Conservation (phyloP, 768 basidiomycete genomes). For the Daedaleopsis nitida region DNA sequence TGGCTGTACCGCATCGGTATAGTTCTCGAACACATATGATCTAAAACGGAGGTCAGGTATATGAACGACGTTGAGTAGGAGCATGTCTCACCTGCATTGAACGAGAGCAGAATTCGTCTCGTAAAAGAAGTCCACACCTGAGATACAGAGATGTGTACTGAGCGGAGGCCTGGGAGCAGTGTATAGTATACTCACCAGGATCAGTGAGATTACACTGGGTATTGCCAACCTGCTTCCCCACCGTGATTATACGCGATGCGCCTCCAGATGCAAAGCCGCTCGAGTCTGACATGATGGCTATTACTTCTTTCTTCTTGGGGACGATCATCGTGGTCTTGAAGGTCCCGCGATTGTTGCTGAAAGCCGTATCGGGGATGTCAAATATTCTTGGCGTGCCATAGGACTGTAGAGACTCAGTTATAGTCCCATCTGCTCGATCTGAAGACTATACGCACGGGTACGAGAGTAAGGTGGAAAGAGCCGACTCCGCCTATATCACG, state of each 20-base stretch:
- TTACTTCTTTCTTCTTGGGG: constrained; percentile 38
- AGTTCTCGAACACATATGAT: constrained; percentile 22
- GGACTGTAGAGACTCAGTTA: constrained; percentile 37
- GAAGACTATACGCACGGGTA: constrained; percentile 45
- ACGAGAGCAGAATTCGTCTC: constrained; percentile 9
- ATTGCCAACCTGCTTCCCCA: constrained; percentile 6
- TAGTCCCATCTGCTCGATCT: background rate
- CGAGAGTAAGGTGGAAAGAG: constrained; percentile 51
- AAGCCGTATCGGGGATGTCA: constrained; percentile 55
- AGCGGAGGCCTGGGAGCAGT: background rate
- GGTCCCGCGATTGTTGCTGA: constrained; percentile 54
- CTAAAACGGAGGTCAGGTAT: constrained; percentile 5
- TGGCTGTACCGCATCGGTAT: constrained; percentile 28
- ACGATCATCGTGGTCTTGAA: constrained; percentile 51
- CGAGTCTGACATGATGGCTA: constrained; percentile 72
- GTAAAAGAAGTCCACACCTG: constrained; percentile 10
- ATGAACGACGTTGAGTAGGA: background rate
- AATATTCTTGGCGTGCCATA: constrained; percentile 57
- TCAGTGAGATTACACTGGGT: constrained; percentile 7
- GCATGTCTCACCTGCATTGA: constrained; percentile 18
- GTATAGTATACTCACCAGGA: background rate
- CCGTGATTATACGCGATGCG: background rate
- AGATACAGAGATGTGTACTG: background rate
- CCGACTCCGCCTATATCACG: constrained; percentile 51
- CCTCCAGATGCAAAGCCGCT: constrained; percentile 65